Evolutionary conservation across 805 yeast species (phyloP).

Genomic region (Yarrowia osloensis): DNA sequence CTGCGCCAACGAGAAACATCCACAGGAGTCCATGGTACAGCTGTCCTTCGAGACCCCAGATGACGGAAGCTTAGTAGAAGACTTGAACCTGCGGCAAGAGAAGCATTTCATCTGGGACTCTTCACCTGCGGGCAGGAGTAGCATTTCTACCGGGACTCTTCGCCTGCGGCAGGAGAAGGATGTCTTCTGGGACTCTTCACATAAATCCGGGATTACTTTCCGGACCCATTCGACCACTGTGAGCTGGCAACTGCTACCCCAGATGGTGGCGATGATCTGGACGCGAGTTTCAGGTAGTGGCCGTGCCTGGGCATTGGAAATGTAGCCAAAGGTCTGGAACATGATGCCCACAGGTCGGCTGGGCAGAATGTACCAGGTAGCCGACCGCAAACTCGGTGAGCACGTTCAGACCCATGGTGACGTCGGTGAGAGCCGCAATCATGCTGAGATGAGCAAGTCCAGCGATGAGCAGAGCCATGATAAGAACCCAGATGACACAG

Average conservation of each 20-base stretch:
- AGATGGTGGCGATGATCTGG: slow-evolving; percentile 50
- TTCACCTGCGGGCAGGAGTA: no score
- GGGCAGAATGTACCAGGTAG: slow-evolving; percentile 62
- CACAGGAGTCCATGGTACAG: slow-evolving; percentile 57
- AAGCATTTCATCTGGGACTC: no score
- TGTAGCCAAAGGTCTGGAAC: slow-evolving; percentile 60
- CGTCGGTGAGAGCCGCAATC: slow-evolving; percentile 64
- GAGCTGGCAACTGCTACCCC: slow-evolving; percentile 50
- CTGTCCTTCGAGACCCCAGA: slow-evolving; percentile 60
- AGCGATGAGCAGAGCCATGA: slow-evolving; percentile 62
- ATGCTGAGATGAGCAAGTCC: slow-evolving; percentile 62
- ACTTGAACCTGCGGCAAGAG: slow-evolving; percentile 48
- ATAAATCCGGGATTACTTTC: slow-evolving; percentile 46
- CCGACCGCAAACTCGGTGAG: slow-evolving; percentile 66
- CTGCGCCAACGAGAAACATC: slow-evolving; percentile 62
- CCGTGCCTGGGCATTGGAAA: slow-evolving; percentile 59
- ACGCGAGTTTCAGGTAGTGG: slow-evolving; percentile 66
- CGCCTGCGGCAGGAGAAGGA: slow-evolving; percentile 56
- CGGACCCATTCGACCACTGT: slow-evolving; percentile 50
- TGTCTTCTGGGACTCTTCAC: slow-evolving; percentile 48
- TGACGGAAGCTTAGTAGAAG: slow-evolving; percentile 57
- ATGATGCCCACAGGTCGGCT: slow-evolving; percentile 65
- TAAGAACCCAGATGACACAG: slow-evolving; percentile 52
- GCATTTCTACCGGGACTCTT: no score
- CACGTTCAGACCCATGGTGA: slow-evolving; percentile 59